Percentiles rank a stretch among this genome's conserved stretches.
Conservation (phyloP, 441 rosid genomes). For the Flueggea neowawraea region DNA sequence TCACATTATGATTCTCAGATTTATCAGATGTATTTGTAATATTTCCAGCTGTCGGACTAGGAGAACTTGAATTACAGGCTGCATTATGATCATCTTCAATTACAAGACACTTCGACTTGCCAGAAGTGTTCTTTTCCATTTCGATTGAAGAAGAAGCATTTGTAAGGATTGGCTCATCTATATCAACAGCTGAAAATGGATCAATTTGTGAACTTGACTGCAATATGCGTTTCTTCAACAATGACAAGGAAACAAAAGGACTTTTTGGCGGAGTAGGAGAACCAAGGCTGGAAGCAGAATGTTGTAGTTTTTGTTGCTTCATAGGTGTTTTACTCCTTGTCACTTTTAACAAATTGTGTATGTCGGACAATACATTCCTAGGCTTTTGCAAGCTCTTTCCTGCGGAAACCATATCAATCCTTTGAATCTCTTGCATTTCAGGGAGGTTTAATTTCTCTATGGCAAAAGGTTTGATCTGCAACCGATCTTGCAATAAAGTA, state of each 20-base stretch:
- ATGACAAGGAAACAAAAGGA: constrained; percentile 39
- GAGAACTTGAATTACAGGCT: constrained; percentile 16
- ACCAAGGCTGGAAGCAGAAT: constrained; percentile 19
- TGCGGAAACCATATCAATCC: constrained; percentile 43
- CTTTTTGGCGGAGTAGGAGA: constrained; percentile 44
- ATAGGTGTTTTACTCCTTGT: constrained; percentile 22
- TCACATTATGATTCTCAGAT: constrained; percentile 17
- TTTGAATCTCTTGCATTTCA: constrained; percentile 43
- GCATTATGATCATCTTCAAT: constrained; percentile 29
- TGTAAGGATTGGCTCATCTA: constrained; percentile 24
- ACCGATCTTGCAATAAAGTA: constrained; percentile 45
- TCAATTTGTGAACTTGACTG: constrained; percentile 26
- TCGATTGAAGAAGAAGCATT: constrained; percentile 23
- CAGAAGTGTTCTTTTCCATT: constrained; percentile 20
- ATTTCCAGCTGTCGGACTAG: constrained; percentile 20
- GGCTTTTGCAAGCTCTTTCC: constrained; percentile 31
- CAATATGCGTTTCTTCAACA: constrained; percentile 33
- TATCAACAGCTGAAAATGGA: constrained; percentile 37
- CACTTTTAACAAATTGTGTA: constrained; percentile 47
- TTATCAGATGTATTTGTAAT: constrained; percentile 18
- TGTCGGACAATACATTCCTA: constrained; percentile 43
- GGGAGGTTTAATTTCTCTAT: constrained; percentile 51
- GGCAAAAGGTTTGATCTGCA: constrained; percentile 57
- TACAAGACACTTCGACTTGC: constrained; percentile 18
- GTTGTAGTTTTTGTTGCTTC: too few relatives aligned